These are phyloP conservation scores for Flaveria linearis DNA, from an alignment of 129 eudicot species.

Conservation along the genomic window DNA sequence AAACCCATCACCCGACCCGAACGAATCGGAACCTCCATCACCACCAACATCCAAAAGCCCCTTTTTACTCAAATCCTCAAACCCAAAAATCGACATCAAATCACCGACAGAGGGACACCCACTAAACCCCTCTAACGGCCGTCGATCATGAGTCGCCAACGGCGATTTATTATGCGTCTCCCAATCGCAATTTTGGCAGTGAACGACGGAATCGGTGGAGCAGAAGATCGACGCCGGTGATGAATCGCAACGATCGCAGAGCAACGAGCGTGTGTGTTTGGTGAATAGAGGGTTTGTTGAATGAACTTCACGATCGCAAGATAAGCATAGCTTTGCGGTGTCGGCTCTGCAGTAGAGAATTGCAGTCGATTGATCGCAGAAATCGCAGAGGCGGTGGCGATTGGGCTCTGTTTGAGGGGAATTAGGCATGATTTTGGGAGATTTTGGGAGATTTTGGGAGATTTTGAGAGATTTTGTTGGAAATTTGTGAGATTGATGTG, in stretches of 20 bases:
- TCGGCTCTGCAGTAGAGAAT: slow-evolving; percentile 82
- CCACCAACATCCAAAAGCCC: slow-evolving; percentile 28
- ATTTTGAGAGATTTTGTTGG: not conserved
- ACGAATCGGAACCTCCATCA: slow-evolving; percentile 28
- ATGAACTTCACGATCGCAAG: slow-evolving; percentile 81
- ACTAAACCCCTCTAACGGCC: slow-evolving; percentile 70
- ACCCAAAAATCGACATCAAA: slow-evolving; percentile 57
- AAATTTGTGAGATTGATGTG: not conserved
- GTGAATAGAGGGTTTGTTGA: slow-evolving; percentile 71
- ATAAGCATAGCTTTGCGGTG: slow-evolving; percentile 72
- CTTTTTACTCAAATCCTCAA: slow-evolving; percentile 67
- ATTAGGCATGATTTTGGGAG: slow-evolving; percentile 30
- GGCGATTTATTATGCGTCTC: slow-evolving; percentile 46
- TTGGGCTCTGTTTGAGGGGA: slow-evolving; percentile 20
- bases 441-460: not conserved
- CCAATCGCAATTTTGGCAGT: slow-evolving; percentile 92
- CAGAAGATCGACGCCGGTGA: slow-evolving; percentile 74
- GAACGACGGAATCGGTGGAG: slow-evolving; percentile 51
- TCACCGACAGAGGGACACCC: slow-evolving; percentile 71
- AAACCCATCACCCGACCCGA: slow-evolving; percentile 46
- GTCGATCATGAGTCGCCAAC: slow-evolving; percentile 47
- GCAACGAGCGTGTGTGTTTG: slow-evolving; percentile 71
- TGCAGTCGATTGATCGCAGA: slow-evolving; percentile 62
- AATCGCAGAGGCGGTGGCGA: slow-evolving; percentile 56
- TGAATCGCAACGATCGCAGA: slow-evolving; percentile 69